phyloP scores from a whole-genome alignment of 1,139 yeast species.

The Geotrichum australiense region DNA sequence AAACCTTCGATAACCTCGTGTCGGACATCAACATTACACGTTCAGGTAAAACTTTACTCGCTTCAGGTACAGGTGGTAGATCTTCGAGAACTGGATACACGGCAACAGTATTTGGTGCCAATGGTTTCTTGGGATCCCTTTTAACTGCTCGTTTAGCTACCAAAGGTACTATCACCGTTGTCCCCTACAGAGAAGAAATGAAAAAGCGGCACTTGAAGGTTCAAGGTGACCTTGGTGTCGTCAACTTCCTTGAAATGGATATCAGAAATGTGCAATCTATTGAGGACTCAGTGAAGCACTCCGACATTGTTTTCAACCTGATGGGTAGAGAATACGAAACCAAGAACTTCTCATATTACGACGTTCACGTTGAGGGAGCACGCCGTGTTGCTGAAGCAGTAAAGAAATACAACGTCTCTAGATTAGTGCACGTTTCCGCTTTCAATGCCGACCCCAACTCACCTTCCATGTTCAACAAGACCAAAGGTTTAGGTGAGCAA shows the following conservation, averaged over 20 bases:
- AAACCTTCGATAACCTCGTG: slow-evolving; percentile 36
- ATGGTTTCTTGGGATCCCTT: slow-evolving; percentile 74
- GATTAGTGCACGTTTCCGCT: slow-evolving; percentile 73
- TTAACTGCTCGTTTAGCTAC: slow-evolving; percentile 66
- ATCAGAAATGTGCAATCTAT: slow-evolving; percentile 70
- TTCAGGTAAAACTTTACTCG: slow-evolving; percentile 63
- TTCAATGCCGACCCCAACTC: slow-evolving; percentile 71
- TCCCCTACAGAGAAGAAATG: slow-evolving; percentile 76
- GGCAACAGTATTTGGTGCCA: slow-evolving; percentile 82
- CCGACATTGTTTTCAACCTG: slow-evolving; percentile 77
- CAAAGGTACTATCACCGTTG: slow-evolving; percentile 73
- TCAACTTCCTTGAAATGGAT: slow-evolving; percentile 77
- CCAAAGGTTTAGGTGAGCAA: slow-evolving; percentile 76
- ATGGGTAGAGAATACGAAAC: slow-evolving; percentile 74
- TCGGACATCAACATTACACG: slow-evolving; percentile 70
- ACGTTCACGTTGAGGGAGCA: slow-evolving; percentile 72
- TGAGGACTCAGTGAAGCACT: slow-evolving; percentile 70
- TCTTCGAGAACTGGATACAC: slow-evolving; percentile 89
- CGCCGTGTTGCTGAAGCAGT: slow-evolving; percentile 71
- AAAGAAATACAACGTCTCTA: slow-evolving; percentile 65
- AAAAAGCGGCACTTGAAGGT: slow-evolving; percentile 75
- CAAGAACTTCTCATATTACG: slow-evolving; percentile 76
- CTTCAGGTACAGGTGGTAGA: slow-evolving; percentile 69
- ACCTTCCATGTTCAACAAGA: slow-evolving; percentile 62
- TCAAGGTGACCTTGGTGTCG: slow-evolving; percentile 82